Evolutionary conservation across 23 red algal species (phyloP).

Genomic region (Gracilaria domingensis): DNA sequence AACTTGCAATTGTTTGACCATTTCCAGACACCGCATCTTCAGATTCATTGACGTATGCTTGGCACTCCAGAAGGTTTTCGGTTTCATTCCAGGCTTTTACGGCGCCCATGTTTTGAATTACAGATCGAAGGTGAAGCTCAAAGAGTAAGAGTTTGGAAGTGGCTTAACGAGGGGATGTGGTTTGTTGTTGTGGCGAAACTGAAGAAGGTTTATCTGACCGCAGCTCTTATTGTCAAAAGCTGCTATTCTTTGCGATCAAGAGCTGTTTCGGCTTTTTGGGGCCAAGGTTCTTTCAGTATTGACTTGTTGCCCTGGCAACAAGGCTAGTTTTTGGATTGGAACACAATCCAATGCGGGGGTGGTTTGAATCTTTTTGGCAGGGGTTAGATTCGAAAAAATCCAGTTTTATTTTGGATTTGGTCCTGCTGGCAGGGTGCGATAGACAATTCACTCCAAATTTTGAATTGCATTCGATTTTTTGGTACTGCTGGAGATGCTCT

Average conservation of each 20-base stretch:
- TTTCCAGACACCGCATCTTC: slow-evolving; percentile 29
- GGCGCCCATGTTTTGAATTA: background rate
- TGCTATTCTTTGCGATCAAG: background rate
- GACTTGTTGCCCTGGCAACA: background rate
- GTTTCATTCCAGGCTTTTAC: background rate
- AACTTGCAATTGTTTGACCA: background rate
- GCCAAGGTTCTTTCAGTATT: background rate
- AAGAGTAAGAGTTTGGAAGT: no score
- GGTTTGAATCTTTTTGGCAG: background rate
- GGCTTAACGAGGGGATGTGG: no score
- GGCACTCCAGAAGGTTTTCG: background rate
- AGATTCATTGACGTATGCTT: background rate
- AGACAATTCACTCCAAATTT: background rate
- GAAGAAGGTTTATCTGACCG: no score
- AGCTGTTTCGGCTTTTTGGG: background rate
- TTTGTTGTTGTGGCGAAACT: no score
- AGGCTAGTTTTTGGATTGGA: background rate
- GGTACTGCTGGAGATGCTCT: background rate
- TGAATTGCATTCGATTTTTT: background rate
- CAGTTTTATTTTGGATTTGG: background rate
- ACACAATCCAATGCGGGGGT: background rate
- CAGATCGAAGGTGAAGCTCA: no score
- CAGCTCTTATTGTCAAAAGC: no score
- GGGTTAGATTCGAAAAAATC: background rate
- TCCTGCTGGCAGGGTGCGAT: background rate